Percentiles rank a stretch among this genome's conserved stretches.
Conservation (phyloP, 192 early-diverging fungal species). For the Backusella luteola region DNA sequence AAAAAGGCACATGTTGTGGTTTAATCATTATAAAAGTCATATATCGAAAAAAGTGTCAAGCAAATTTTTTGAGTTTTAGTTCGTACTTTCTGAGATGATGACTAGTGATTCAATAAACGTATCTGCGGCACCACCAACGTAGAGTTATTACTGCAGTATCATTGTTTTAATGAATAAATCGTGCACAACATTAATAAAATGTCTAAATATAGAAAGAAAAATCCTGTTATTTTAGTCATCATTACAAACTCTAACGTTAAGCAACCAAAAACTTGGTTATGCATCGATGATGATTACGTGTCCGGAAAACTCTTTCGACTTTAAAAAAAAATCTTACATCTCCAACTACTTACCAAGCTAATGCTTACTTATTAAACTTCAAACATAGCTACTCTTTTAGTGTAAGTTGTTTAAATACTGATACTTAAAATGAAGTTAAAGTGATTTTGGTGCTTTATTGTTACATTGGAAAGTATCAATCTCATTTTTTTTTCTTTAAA, state of each 20-base stretch:
- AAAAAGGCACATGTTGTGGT: background rate
- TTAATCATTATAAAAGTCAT: background rate
- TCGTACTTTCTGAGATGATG: background rate
- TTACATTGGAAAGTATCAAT: too few species aligned
- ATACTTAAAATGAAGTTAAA: background rate
- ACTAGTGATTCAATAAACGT: background rate
- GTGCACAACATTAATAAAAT: background rate
- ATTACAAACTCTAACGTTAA: background rate
- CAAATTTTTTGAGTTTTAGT: background rate
- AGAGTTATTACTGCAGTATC: too few species aligned
- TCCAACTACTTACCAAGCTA: background rate
- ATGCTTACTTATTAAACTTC: too few species aligned
- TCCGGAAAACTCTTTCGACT: background rate
- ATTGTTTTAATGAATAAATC: too few species aligned
- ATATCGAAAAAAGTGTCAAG: background rate
- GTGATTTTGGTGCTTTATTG: background rate
- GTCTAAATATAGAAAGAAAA: background rate
- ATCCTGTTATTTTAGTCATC: background rate
- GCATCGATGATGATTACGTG: background rate
- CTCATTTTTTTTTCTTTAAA: too few species aligned
- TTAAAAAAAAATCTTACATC: too few species aligned
- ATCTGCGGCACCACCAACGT: background rate
- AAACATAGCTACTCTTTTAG: too few species aligned
- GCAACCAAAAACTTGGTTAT: background rate
- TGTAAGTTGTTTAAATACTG: too few species aligned